Conservation (phyloP, 1,284 basidiomycete species). For the Pterulicium gracile region DNA sequence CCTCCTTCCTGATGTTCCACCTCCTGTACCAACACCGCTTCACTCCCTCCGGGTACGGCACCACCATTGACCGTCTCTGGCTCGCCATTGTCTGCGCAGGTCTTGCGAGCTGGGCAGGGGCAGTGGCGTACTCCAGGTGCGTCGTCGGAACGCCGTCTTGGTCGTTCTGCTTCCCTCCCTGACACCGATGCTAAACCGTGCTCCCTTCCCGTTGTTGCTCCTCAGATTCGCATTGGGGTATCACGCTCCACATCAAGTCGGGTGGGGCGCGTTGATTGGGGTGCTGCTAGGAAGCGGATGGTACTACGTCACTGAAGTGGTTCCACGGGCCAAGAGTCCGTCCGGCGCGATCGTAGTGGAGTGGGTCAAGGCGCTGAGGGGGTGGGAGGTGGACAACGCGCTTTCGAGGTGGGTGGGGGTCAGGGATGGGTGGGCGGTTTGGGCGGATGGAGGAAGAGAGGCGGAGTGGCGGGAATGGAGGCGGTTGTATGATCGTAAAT, state of each 20-base stretch:
- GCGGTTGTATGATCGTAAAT: background rate
- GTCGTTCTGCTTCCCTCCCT: background rate
- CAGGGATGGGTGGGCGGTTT: slow-evolving; percentile 74
- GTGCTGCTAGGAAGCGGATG: slow-evolving; percentile 41
- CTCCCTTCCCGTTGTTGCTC: no score
- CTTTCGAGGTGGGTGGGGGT: slow-evolving; percentile 58
- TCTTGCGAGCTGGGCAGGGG: slow-evolving; percentile 41
- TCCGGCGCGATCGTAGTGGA: no score
- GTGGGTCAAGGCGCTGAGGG: slow-evolving; percentile 36
- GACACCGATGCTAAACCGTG: no score
- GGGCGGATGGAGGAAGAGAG: slow-evolving; percentile 61
- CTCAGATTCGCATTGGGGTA: slow-evolving; percentile 62
- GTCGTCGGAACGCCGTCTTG: slow-evolving; percentile 8
- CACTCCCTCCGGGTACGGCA: slow-evolving; percentile 34
- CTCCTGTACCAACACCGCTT: slow-evolving; percentile 63
- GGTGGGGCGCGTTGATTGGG: slow-evolving; percentile 67
- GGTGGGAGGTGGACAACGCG: slow-evolving; percentile 43
- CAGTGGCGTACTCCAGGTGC: slow-evolving; percentile 75
- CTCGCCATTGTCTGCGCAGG: slow-evolving; percentile 35
- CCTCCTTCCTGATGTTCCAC: slow-evolving; percentile 67
- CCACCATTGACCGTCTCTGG: slow-evolving; percentile 38
- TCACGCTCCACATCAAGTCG: slow-evolving; percentile 60
- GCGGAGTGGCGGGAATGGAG: slow-evolving; percentile 58
- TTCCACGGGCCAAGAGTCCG: slow-evolving; percentile 49
- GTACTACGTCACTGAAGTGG: slow-evolving; percentile 51